phyloP scores from a whole-genome alignment of 2,329 filamentous ascomycete genomes.

The Raffaelea albimanens region DNA sequence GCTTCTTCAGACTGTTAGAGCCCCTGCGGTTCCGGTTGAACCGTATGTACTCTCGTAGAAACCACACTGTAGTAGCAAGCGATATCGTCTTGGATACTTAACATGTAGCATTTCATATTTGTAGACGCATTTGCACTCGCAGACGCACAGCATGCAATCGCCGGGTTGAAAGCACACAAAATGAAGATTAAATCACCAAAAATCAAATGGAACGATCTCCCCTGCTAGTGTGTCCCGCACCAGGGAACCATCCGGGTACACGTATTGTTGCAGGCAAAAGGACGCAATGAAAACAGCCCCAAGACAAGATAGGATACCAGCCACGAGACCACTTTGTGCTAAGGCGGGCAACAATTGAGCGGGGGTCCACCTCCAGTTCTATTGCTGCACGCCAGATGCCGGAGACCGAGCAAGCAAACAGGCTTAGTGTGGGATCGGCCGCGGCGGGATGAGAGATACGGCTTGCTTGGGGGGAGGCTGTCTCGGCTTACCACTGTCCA shows the following conservation, averaged over 20 bases:
- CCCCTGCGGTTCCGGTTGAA: no score
- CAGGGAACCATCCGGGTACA: no score
- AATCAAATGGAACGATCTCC: neutral
- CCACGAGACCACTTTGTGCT: neutral
- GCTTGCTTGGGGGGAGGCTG: no score
- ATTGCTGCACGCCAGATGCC: neutral
- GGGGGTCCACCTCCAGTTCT: neutral
- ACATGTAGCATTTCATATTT: no score
- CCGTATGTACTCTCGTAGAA: no score
- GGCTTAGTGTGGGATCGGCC: neutral
- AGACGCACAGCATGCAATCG: no score
- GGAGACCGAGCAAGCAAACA: neutral
- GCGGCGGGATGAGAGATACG: neutral
- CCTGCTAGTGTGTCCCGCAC: no score
- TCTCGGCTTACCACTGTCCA: no score
- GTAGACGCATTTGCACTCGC: no score
- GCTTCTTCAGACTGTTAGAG: no score
- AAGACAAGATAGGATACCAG: neutral
- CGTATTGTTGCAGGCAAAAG: neutral
- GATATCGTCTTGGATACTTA: no score
- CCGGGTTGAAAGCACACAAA: neutral
- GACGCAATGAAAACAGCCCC: conserved; percentile 5
- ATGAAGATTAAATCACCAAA: neutral
- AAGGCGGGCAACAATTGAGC: neutral
- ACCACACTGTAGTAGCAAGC: no score